Conservation (phyloP, 345 rosid species). For the Eucalyptus pauciflora region DNA sequence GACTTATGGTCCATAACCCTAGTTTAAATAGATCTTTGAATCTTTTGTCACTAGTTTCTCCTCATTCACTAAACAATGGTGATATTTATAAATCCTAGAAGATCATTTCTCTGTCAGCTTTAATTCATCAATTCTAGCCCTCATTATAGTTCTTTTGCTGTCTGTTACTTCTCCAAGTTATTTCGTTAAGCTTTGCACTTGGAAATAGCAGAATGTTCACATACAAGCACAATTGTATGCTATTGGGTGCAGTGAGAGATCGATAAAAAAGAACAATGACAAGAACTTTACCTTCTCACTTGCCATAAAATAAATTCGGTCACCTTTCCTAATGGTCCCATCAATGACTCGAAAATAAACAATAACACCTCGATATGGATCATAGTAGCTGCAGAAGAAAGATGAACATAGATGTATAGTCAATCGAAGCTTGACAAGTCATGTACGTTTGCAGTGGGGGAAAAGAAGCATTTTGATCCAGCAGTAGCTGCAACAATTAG, state of each 20-base stretch:
- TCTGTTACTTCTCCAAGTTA: neutral
- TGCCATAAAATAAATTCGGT: constrained; percentile 87
- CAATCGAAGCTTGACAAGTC: neutral
- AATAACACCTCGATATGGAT: constrained; percentile 96
- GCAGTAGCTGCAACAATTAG: neutral
- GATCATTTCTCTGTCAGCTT: neutral
- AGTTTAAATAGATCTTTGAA: neutral
- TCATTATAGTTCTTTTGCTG: neutral
- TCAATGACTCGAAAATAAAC: constrained; percentile 93
- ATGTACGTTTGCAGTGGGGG: neutral
- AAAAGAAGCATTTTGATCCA: neutral
- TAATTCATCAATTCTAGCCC: neutral
- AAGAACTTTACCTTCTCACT: constrained; percentile 57
- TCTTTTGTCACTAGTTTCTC: neutral
- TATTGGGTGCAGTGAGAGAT: neutral
- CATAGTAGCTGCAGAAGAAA: constrained; percentile 66
- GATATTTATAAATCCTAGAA: neutral
- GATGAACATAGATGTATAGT: neutral
- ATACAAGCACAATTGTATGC: neutral
- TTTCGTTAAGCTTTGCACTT: neutral
- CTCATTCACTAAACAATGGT: neutral
- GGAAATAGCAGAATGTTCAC: neutral
- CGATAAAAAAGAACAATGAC: neutral
- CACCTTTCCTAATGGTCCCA: constrained; percentile 92
- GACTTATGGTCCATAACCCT: neutral